Percentiles rank a stretch among this genome's conserved stretches.
These are phyloP conservation scores for Wallacemonas rigidus DNA, from an alignment of 208 protist species.

Conservation along the genomic window DNA sequence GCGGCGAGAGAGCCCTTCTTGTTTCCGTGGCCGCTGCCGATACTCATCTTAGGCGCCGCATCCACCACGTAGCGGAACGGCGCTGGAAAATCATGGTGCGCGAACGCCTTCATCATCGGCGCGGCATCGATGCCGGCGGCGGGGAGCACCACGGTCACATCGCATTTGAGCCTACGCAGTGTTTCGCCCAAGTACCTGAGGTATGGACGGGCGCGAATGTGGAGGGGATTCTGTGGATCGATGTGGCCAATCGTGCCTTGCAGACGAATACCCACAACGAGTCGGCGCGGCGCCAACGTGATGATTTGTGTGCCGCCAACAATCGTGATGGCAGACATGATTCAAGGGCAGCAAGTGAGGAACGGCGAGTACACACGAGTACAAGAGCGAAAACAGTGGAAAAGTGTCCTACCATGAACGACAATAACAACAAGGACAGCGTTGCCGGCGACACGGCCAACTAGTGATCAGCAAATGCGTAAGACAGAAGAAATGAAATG, in stretches of 20 bases:
- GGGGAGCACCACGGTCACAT: slow-evolving; percentile 61
- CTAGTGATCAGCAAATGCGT: too few relatives aligned
- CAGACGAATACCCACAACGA: slow-evolving; percentile 67
- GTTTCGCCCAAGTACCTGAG: slow-evolving; percentile 68
- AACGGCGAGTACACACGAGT: background rate
- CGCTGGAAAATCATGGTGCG: slow-evolving; percentile 48
- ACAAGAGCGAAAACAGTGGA: background rate
- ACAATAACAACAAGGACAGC: too few relatives aligned
- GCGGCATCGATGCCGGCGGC: slow-evolving; percentile 26
- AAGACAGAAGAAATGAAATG: too few relatives aligned
- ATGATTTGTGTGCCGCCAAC: slow-evolving; percentile 45
- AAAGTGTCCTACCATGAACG: background rate
- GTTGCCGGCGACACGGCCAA: too few relatives aligned
- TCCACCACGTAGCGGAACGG: slow-evolving; percentile 48
- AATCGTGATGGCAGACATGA: slow-evolving; percentile 37
- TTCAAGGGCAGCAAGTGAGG: background rate
- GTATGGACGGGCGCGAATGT: slow-evolving; percentile 72
- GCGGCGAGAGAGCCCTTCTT: slow-evolving; percentile 29
- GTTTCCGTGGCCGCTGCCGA: slow-evolving; percentile 25
- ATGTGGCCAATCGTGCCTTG: slow-evolving; percentile 69
- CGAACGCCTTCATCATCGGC: slow-evolving; percentile 38
- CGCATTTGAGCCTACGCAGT: slow-evolving; percentile 58
- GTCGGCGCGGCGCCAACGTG: slow-evolving; percentile 27
- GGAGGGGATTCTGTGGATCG: slow-evolving; percentile 26
- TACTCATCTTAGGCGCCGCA: slow-evolving; percentile 18